These are phyloP conservation scores for Aspergillus glaucus DNA, from an alignment of 2,329 filamentous ascomycete species.

Conservation along the genomic window DNA sequence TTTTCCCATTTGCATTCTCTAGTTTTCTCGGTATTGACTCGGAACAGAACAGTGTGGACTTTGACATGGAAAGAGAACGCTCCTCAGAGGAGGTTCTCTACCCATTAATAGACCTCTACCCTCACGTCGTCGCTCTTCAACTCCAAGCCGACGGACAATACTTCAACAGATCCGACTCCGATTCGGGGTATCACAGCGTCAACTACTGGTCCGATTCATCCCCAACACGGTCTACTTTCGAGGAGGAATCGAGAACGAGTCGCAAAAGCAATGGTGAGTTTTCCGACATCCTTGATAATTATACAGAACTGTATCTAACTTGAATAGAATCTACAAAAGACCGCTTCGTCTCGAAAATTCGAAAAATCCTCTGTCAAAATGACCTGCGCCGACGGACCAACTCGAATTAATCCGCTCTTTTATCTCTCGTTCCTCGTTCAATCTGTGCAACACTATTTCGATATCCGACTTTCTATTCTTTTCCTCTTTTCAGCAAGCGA, in stretches of 20 bases:
- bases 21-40: constrained; percentile 3
- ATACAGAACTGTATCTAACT: constrained; percentile 6
- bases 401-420: constrained; percentile 4
- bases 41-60: constrained; percentile 19
- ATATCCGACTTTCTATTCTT: neutral
- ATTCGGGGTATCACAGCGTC: constrained; percentile 23
- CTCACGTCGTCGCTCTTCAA: constrained; percentile 32
- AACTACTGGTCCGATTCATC: constrained; percentile 28
- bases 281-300: constrained; percentile 1
- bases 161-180: constrained; percentile 13
- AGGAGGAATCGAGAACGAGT: constrained; percentile 12
- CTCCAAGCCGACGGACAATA: constrained; percentile 24
- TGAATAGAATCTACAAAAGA: constrained; percentile 18
- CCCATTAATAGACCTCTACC: constrained; percentile 29
- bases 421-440: neutral
- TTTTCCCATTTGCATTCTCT: constrained; percentile 6
- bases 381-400: constrained; percentile 20
- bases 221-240: constrained; percentile 18
- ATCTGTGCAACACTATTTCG: neutral
- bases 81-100: constrained; percentile 25
- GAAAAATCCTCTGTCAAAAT: constrained; percentile 28
- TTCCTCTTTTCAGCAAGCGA: neutral
- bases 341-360: constrained; percentile 27
- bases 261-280: constrained; percentile 24
- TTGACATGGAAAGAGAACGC: constrained; percentile 22